Evolutionary conservation across 1,284 basidiomycete species (phyloP).

Genomic region (Papiliotrema nemorosa): DNA sequence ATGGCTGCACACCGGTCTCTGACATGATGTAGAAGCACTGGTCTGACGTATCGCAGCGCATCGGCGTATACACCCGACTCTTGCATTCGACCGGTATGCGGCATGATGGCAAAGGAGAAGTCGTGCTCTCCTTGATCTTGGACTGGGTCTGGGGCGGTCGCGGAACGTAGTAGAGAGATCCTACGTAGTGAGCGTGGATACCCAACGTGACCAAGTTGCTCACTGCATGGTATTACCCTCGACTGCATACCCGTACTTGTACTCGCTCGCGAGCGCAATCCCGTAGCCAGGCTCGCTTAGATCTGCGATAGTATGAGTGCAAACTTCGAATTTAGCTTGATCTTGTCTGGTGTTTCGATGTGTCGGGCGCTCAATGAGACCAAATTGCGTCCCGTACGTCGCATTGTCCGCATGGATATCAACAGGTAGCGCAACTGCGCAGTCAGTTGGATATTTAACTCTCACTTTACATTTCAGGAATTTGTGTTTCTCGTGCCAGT

Average conservation of each 20-base stretch:
- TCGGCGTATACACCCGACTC: slow-evolving; percentile 56
- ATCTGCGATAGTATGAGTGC: slow-evolving; percentile 64
- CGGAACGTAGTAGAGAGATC: slow-evolving; percentile 76
- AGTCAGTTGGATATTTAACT: too few relatives aligned
- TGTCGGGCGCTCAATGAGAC: slow-evolving; percentile 80
- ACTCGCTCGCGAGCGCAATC: slow-evolving; percentile 82
- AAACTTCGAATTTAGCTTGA: slow-evolving; percentile 62
- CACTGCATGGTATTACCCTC: slow-evolving; percentile 22
- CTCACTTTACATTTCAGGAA: slow-evolving; percentile 66
- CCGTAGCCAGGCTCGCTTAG: slow-evolving; percentile 69
- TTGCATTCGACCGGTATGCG: slow-evolving; percentile 73
- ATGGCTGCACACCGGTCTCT: too few relatives aligned
- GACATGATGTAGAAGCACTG: too few relatives aligned
- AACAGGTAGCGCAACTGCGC: slow-evolving; percentile 84
- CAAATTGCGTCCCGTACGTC: slow-evolving; percentile 91
- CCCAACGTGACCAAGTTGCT: slow-evolving; percentile 25
- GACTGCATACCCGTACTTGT: slow-evolving; percentile 63
- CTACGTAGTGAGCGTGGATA: not conserved
- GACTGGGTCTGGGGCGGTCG: slow-evolving; percentile 71
- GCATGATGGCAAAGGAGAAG: slow-evolving; percentile 80
- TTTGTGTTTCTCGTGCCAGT: slow-evolving; percentile 89
- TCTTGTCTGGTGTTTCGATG: slow-evolving; percentile 86
- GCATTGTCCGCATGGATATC: slow-evolving; percentile 76
- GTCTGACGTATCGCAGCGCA: slow-evolving; percentile 56
- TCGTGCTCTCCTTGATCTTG: slow-evolving; percentile 56